phyloP scores from a whole-genome alignment of 495 filamentous ascomycete species.

The Xylona heveae region DNA sequence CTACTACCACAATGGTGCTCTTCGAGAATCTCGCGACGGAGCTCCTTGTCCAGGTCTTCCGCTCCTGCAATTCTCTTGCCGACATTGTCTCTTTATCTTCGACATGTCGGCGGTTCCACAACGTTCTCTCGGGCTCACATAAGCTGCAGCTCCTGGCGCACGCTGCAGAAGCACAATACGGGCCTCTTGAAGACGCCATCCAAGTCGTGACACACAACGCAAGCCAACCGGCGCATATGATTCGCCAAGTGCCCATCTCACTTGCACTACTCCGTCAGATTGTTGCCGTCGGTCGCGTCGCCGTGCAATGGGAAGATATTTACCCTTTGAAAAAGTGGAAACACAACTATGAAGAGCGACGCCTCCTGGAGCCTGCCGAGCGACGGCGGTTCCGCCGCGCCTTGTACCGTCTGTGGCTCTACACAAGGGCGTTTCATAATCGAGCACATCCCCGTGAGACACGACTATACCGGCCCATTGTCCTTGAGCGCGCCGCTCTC shows the following conservation, averaged over 20 bases:
- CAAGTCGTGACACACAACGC: conserved; percentile 36
- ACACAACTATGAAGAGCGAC: conserved; percentile 33
- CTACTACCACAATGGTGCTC: conserved; percentile 18
- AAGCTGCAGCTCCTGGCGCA: conserved; percentile 29
- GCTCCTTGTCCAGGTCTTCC: conserved; percentile 37
- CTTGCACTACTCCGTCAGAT: conserved; percentile 34
- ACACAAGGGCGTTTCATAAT: conserved; percentile 33
- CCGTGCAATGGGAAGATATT: conserved; percentile 40
- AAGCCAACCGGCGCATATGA: conserved; percentile 30
- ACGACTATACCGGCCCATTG: conserved; percentile 21
- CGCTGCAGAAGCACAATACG: conserved; percentile 34
- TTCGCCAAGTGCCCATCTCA: conserved; percentile 26
- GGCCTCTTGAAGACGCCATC: conserved; percentile 35
- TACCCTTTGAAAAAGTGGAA: conserved; percentile 54
- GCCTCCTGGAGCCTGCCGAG: conserved; percentile 34
- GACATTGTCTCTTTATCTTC: conserved; percentile 31
- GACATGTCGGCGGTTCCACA: conserved; percentile 30
- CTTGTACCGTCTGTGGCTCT: conserved; percentile 51
- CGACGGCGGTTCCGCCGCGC: conserved; percentile 37
- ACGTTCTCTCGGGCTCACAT: conserved; percentile 27
- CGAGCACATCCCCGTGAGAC: conserved; percentile 21
- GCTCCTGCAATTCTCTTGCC: conserved; percentile 25
- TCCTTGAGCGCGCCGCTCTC: conserved; percentile 27
- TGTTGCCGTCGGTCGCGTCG: conserved; percentile 30
- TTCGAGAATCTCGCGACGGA: conserved; percentile 35